Evolutionary conservation across 2,329 filamentous ascomycete genomes (phyloP), one percentile per base, ranked within the genome.

Genomic region (Karstenula rhodostoma): DNA sequence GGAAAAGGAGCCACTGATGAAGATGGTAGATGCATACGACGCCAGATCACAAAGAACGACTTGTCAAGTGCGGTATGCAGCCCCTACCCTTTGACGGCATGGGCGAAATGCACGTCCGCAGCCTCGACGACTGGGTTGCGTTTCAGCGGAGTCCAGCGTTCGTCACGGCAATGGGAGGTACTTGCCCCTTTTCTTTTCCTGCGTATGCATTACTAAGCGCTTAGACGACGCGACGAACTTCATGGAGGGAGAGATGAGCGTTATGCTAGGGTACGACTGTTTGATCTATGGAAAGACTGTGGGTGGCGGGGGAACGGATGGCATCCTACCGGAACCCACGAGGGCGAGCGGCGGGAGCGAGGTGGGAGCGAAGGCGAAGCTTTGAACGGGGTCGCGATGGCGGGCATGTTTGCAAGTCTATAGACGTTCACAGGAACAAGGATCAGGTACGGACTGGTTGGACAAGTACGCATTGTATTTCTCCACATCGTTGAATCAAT

Each of bases 101-200:
- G 47, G 62, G 64, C 17, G 64, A 68, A 27, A 60, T 68, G 58
- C 59, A 66, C 50, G 54, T 66, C 22, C 66, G 63, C 53, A 68
- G 60, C 49, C 25, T 66, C 42, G 60, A 65, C 1, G 58, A 68
- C 25, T 67, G 60, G 60, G 32, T 68, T 10, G 44, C 37, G 40
- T 67, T 66, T 50, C 57, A 59, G 43, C 51, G 19, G 13, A 61
- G 58, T 22, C 56, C 56, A 5, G 54, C 57, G 5, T 68, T 65
- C 52, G 23, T 37, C 4, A 52, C 57, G 40, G 59, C 66, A 64
- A 25, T 35, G 33, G 33, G 13, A 29, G 27, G 27, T 29, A 29
- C 27, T 29, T 29, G 27, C 8, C 27, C 27, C 27, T 4, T 4
- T 4, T 8, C 27, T 29, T 29, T 29, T 8, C 27, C 27, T 13